Percentiles rank a stretch among this genome's conserved stretches.
Conservation (phyloP, 2,329 filamentous ascomycete species). For the Exophiala spinifera region DNA sequence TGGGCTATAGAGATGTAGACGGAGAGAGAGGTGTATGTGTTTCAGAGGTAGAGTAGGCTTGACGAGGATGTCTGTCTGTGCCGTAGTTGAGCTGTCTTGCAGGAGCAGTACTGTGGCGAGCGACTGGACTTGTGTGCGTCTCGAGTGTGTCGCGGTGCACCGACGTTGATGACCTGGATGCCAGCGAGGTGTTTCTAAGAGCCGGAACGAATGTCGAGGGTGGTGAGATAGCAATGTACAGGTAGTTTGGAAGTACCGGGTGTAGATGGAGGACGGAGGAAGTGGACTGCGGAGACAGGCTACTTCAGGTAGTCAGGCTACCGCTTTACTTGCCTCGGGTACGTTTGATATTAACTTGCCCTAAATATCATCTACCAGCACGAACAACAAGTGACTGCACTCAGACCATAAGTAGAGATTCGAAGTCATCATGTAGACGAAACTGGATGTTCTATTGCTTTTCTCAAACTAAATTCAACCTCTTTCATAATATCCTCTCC, state of each 20-base stretch:
- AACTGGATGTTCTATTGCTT: background rate
- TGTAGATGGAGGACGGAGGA: background rate
- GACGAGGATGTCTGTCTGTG: background rate
- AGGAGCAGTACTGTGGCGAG: background rate
- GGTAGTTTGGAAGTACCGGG: no score
- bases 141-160: background rate
- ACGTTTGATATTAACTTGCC: no score
- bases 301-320: no score
- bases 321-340: no score
- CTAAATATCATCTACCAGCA: no score
- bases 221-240: background rate
- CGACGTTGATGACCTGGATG: background rate
- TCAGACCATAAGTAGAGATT: no score
- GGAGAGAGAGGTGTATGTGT: background rate
- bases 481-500: background rate
- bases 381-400: no score
- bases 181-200: background rate
- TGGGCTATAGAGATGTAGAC: constrained; percentile 23
- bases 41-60: background rate
- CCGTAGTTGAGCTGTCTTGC: background rate
- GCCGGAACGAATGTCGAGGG: background rate
- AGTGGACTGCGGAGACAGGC: background rate
- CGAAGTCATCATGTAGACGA: no score
- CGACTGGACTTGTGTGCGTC: background rate
- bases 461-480: constrained; percentile 7